A percentile compares a stretch with the other conserved stretches of the same genome.
Evolutionary conservation across 1,284 basidiomycete species (phyloP).

Genomic region (Trametes pubescens): DNA sequence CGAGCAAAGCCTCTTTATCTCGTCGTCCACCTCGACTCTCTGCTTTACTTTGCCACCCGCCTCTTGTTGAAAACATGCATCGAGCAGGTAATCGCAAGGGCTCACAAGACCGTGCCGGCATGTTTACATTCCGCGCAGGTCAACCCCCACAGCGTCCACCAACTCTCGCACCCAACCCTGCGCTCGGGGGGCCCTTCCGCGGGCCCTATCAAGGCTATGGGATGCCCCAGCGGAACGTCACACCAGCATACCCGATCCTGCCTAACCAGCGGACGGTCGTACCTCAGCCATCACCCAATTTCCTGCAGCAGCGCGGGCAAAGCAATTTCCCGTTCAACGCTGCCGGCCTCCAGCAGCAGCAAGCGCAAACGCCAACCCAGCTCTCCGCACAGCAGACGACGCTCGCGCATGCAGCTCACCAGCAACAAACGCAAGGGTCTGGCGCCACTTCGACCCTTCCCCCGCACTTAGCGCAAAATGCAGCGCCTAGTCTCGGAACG

Average conservation of each 20-base stretch:
- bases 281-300: slow-evolving; percentile 68
- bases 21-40: slow-evolving; percentile 25
- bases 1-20: slow-evolving; percentile 33
- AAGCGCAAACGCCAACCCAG: slow-evolving; percentile 52
- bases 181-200: slow-evolving; percentile 68
- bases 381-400: slow-evolving; percentile 52
- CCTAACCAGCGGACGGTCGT: slow-evolving; percentile 67
- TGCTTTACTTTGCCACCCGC: slow-evolving; percentile 10
- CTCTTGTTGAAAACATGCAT: slow-evolving; percentile 43
- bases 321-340: slow-evolving; percentile 64
- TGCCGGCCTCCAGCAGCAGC: slow-evolving; percentile 57
- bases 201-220: slow-evolving; percentile 69
- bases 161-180: slow-evolving; percentile 71
- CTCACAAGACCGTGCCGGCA: slow-evolving; percentile 26
- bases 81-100: slow-evolving; percentile 45
- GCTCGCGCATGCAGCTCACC: slow-evolving; percentile 40
- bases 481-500: slow-evolving; percentile 52
- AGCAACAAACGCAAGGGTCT: slow-evolving; percentile 51
- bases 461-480: slow-evolving; percentile 60
- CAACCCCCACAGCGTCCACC: slow-evolving; percentile 83
- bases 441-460: slow-evolving; percentile 62
- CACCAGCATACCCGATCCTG: slow-evolving; percentile 60
- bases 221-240: slow-evolving; percentile 67
- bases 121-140: slow-evolving; percentile 55
- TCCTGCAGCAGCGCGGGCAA: slow-evolving; percentile 68